These are phyloP conservation scores for Podila clonocystis DNA, from an alignment of 192 early-diverging fungal species.

Conservation along the genomic window DNA sequence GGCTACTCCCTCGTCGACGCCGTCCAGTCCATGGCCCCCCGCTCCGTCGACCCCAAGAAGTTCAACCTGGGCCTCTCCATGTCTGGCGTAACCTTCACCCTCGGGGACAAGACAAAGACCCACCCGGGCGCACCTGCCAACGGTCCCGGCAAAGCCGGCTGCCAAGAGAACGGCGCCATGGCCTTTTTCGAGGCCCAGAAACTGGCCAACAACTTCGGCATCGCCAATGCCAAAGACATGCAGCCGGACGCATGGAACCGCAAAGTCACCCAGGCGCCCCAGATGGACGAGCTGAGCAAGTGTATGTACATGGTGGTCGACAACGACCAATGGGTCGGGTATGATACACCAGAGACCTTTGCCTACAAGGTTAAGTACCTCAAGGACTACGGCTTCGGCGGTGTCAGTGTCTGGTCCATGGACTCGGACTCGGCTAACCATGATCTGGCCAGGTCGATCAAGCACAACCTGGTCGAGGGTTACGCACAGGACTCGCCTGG, in stretches of 20 bases:
- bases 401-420: constrained; percentile 51
- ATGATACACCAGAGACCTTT: constrained; percentile 39
- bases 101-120: constrained; percentile 32
- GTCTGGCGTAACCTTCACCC: constrained; percentile 46
- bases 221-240: constrained; percentile 8
- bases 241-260: constrained; percentile 19
- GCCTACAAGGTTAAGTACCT: constrained; percentile 17
- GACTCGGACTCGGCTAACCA: constrained; percentile 40
- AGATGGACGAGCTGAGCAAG: constrained; percentile 27
- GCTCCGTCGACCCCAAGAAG: constrained; percentile 28
- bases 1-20: constrained; percentile 48
- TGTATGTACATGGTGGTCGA: constrained; percentile 53
- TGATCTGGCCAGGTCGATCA: constrained; percentile 34
- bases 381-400: constrained; percentile 33
- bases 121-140: constrained; percentile 25
- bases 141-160: constrained; percentile 37
- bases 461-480: not conserved
- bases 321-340: constrained; percentile 35
- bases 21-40: constrained; percentile 38
- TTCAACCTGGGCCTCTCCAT: constrained; percentile 48
- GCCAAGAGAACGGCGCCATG: constrained; percentile 51
- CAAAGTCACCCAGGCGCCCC: constrained; percentile 26
- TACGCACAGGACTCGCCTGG: not conserved
- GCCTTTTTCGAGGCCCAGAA: constrained; percentile 29
- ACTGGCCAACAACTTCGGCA: constrained; percentile 21